A percentile compares a stretch with the other conserved stretches of the same genome.
Conservation (phyloP, 2,329 filamentous ascomycete species). For the Ophiobolus disseminans region DNA sequence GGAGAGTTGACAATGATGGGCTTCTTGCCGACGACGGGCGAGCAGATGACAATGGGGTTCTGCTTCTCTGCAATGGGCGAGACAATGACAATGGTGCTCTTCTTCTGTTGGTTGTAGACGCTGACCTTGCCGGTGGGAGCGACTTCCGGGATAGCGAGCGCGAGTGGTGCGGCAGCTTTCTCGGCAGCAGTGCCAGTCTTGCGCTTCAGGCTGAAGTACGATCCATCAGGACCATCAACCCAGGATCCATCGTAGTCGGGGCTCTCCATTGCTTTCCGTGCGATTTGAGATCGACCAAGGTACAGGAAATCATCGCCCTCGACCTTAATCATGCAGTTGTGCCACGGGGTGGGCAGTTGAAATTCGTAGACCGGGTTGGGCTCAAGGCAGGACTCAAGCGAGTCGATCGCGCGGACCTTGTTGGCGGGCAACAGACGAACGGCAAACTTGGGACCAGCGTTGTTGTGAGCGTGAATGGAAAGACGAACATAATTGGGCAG, state of each 20-base stretch:
- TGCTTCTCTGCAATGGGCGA: slow-evolving; percentile 30
- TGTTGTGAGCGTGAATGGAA: slow-evolving; percentile 57
- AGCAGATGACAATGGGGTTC: slow-evolving; percentile 33
- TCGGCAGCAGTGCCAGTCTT: slow-evolving; percentile 10
- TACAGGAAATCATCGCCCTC: slow-evolving; percentile 40
- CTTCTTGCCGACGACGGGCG: slow-evolving; percentile 32
- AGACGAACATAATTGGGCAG: slow-evolving; percentile 57
- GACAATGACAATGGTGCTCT: slow-evolving; percentile 27
- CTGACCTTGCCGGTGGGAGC: slow-evolving; percentile 17
- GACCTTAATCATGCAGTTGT: slow-evolving; percentile 51
- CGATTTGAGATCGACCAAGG: slow-evolving; percentile 34
- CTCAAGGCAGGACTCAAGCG: slow-evolving; percentile 37
- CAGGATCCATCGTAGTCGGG: slow-evolving; percentile 32
- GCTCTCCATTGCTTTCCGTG: slow-evolving; percentile 29
- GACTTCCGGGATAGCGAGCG: slow-evolving; percentile 21
- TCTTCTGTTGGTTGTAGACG: slow-evolving; percentile 30
- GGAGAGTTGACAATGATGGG: slow-evolving; percentile 28
- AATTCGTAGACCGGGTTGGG: slow-evolving; percentile 37
- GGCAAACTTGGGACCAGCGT: slow-evolving; percentile 54
- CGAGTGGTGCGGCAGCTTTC: slow-evolving; percentile 7
- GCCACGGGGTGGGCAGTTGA: slow-evolving; percentile 54
- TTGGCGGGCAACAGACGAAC: slow-evolving; percentile 48
- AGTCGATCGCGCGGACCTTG: slow-evolving; percentile 42
- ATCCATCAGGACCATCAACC: slow-evolving; percentile 35
- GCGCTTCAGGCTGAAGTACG: slow-evolving; percentile 33